Evolutionary conservation across 202 grass and related monocot genomes (phyloP), one percentile per base, ranked within the genome.

Genomic region (Schoenoplectus triqueter): DNA sequence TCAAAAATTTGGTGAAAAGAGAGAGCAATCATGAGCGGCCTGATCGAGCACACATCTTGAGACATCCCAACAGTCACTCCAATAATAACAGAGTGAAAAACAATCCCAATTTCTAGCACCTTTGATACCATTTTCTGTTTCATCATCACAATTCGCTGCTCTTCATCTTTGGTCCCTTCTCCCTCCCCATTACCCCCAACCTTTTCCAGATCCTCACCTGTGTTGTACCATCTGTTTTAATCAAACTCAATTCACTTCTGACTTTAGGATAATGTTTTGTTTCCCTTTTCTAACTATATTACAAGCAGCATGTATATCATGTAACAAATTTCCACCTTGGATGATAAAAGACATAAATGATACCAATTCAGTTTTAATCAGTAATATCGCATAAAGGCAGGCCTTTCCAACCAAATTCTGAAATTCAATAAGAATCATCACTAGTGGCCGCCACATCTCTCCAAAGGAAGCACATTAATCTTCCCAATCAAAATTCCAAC

Each of bases 61-160:
- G 95, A 98, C 95, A 98, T 98, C 48, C 91, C 95, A 90, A 98
- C 78, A 45, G 93, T 95, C 0, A 95, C 84, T 45, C 91, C 95
- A 41, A 98, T 98, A 86, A 98, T 98, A 80, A 98, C 95, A 5
- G 91, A 95, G 82, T 94, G 95, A 86, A 98, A 95, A 17, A 95
- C 88, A 11, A 98, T 95, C 81, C 95, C 93, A 76, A 98, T 98
- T 84, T 98, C 95, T 45, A 94, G 82, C 64, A 94, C 93, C 82
- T 98, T 94, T 39, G 95, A 98, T 21, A 98, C 92, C 92, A 98
- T 92, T 93, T 92, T 93, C 84, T 95, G 96, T 90, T 98, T 98
- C 66, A 90, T 61, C 74, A 87, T 86, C 74, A 64, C 66, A 74
- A 90, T 66, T 85, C 80, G 92, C 88, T 82, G 89, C 15, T 91